A percentile compares a stretch with the other conserved stretches of the same genome.
These are phyloP conservation scores for Galium porrigens DNA, from an alignment of 305 asterid species.

Conservation along the genomic window DNA sequence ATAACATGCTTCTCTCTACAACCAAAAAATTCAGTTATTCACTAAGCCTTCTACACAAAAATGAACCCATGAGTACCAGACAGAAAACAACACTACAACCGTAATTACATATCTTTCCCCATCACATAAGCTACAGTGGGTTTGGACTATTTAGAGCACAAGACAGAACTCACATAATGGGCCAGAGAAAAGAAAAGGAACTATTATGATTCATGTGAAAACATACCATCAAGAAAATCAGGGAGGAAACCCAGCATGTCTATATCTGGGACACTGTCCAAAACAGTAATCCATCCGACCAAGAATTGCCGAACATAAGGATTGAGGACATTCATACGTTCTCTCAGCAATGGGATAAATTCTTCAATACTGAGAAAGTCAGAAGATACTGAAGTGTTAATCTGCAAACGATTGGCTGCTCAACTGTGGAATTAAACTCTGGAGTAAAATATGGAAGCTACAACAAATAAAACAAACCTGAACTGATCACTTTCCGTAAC, in stretches of 20 bases:
- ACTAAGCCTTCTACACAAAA: background rate
- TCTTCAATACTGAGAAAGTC: constrained; percentile 72
- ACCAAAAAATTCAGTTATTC: background rate
- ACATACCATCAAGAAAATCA: constrained; percentile 97
- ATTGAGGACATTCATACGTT: constrained; percentile 87
- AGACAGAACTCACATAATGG: background rate
- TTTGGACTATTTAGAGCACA: background rate
- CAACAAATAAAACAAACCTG: constrained; percentile 42
- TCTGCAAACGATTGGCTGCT: background rate
- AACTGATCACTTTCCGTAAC: constrained; percentile 98
- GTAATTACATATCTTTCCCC: background rate
- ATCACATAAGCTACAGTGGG: background rate
- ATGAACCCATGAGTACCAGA: background rate
- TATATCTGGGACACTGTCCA: constrained; percentile 97
- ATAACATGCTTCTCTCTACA: background rate
- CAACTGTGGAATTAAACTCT: background rate
- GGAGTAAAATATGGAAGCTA: background rate
- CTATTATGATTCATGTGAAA: background rate
- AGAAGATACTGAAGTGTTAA: constrained; percentile 6
- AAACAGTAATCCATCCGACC: constrained; percentile 99
- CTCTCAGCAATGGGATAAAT: constrained; percentile 93
- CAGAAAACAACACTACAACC: background rate
- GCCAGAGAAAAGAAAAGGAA: background rate
- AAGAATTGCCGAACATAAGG: constrained; percentile 97
- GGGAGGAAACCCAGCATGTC: constrained; percentile 99